Percentiles rank a stretch among this genome's conserved stretches.
Evolutionary conservation across 2,329 filamentous ascomycete genomes (phyloP).

Genomic region (Chaetomiaceae sp.): DNA sequence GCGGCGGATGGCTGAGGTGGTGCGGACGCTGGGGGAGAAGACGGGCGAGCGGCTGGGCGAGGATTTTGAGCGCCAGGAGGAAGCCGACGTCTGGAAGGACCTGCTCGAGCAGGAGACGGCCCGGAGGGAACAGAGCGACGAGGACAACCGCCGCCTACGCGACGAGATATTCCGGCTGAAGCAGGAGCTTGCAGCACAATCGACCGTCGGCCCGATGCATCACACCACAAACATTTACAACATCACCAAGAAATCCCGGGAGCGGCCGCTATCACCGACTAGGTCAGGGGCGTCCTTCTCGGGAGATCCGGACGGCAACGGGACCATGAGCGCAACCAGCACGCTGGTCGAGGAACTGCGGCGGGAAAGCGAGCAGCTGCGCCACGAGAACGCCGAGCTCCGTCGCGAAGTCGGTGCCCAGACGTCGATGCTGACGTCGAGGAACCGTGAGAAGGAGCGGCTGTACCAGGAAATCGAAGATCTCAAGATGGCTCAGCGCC

Average conservation of each 20-base stretch:
- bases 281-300: conserved; percentile 49
- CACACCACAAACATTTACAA: conserved; percentile 65
- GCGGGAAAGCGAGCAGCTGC: conserved; percentile 67
- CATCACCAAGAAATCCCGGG: conserved; percentile 52
- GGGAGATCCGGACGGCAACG: conserved; percentile 47
- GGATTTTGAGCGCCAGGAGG: conserved; percentile 52
- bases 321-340: conserved; percentile 54
- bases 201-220: conserved; percentile 37
- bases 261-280: conserved; percentile 42
- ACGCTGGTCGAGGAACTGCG: conserved; percentile 74
- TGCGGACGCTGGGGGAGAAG: conserved; percentile 46
- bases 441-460: conserved; percentile 90
- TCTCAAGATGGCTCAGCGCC: conserved; percentile 80
- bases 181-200: conserved; percentile 46
- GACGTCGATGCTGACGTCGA: conserved; percentile 93
- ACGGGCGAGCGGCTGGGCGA: conserved; percentile 46
- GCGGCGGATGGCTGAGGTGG: conserved; percentile 76
- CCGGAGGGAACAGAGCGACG: conserved; percentile 82
- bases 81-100: conserved; percentile 89
- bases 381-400: conserved; percentile 88
- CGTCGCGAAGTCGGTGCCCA: conserved; percentile 91
- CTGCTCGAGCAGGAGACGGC: conserved; percentile 88
- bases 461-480: conserved; percentile 97
- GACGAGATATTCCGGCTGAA: conserved; percentile 77
- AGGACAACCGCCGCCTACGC: conserved; percentile 77